Percentiles rank a stretch among this genome's conserved stretches.
Evolutionary conservation across 257 asterid species (phyloP).

Genomic region (Capsicum baccatum): DNA sequence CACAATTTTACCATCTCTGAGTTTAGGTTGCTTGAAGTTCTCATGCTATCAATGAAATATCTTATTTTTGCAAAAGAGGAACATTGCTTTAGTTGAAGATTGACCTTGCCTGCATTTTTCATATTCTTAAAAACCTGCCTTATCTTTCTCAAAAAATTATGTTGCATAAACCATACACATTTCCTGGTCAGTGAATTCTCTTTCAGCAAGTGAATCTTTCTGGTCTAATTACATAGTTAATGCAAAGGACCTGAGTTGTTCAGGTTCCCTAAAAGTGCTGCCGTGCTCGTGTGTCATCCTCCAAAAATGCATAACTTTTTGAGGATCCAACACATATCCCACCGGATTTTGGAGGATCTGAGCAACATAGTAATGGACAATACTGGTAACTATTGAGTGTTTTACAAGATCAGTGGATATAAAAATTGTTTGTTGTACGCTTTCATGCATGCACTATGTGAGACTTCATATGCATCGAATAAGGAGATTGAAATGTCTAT

Average conservation of each 20-base stretch:
- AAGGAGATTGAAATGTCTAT: not conserved
- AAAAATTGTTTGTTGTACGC: not conserved
- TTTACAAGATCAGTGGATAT: not conserved
- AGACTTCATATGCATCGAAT: not conserved
- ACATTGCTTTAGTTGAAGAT: constrained; percentile 7
- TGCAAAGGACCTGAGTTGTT: not conserved
- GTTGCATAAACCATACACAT: not conserved
- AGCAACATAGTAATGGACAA: not conserved
- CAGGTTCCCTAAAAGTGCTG: not conserved
- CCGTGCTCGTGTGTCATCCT: not conserved
- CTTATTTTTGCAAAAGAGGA: not conserved
- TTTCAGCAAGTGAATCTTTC: not conserved
- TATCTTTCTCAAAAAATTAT: not conserved
- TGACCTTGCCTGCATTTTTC: not conserved
- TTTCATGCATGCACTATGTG: constrained; percentile 16
- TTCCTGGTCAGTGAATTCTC: not conserved
- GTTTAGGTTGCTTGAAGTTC: constrained; percentile 9
- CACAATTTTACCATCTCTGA: not conserved
- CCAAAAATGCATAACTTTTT: not conserved
- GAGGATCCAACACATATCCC: not conserved
- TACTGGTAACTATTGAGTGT: not conserved
- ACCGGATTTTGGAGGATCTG: constrained; percentile 3
- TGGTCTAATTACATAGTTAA: not conserved
- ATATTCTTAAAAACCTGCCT: not conserved
- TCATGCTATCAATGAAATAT: not conserved